Conservation (phyloP, 805 yeast genomes). For the Spencermartinsiella europaea region DNA sequence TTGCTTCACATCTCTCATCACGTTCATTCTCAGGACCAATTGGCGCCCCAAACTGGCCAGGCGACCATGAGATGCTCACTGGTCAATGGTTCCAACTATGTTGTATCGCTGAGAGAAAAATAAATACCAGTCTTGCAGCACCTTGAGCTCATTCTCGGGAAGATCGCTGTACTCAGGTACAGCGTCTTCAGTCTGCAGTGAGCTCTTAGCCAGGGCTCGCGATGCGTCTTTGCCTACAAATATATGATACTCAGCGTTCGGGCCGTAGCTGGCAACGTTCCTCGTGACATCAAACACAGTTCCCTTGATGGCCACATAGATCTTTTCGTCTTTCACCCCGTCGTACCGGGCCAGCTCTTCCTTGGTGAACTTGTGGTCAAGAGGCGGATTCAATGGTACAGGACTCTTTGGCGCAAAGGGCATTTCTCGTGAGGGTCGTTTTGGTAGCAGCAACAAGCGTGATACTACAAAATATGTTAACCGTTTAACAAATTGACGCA, state of each 20-base stretch:
- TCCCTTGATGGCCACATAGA: conserved; percentile 75
- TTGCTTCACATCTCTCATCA: too few relatives aligned
- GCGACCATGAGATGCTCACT: too few relatives aligned
- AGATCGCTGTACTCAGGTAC: conserved; percentile 37
- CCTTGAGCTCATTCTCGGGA: conserved; percentile 53
- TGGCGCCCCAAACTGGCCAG: too few relatives aligned
- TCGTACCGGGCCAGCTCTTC: conserved; percentile 42
- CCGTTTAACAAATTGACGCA: too few relatives aligned
- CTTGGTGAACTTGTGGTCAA: conserved; percentile 39
- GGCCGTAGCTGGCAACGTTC: conserved; percentile 66
- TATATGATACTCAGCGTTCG: conserved; percentile 65
- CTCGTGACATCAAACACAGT: conserved; percentile 70
- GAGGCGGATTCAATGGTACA: conserved; percentile 49
- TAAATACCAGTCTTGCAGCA: conserved; percentile 69
- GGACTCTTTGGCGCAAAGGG: conserved; percentile 51
- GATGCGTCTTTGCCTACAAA: conserved; percentile 76
- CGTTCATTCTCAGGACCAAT: too few relatives aligned
- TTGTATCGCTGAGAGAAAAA: conserved; percentile 54
- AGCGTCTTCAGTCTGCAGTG: conserved; percentile 51
- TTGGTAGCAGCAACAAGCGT: too few relatives aligned
- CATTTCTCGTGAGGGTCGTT: too few relatives aligned
- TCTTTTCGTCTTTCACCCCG: conserved; percentile 41
- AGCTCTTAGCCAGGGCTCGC: conserved; percentile 67
- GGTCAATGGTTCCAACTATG: conserved; percentile 35
- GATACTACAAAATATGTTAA: too few relatives aligned